A percentile compares a stretch with the other conserved stretches of the same genome.
phyloP scores from a whole-genome alignment of 75 land plant genomes.

The Isoetes taiwanensis region DNA sequence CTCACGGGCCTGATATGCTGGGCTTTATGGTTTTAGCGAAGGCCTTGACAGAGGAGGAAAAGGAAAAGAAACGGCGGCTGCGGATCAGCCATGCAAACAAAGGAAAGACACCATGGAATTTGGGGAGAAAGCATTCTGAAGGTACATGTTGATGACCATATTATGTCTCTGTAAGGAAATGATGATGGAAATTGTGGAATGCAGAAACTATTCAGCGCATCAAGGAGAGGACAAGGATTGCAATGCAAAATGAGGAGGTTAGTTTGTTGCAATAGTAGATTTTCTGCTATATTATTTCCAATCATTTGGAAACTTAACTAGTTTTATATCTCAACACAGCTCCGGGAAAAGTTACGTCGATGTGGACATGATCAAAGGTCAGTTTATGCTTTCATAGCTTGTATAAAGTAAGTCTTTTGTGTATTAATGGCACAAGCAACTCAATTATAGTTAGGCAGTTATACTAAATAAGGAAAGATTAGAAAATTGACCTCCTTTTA shows the following conservation, averaged over 20 bases:
- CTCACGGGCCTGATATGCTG: too few species aligned
- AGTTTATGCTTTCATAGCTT: neutral
- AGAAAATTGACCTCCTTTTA: too few species aligned
- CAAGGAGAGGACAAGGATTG: conserved; percentile 46
- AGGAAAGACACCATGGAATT: conserved; percentile 89
- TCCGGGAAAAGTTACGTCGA: conserved; percentile 16
- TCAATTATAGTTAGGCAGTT: too few species aligned
- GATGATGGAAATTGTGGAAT: conserved; percentile 21
- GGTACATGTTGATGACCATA: conserved; percentile 8
- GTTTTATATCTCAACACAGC: conserved; percentile 1
- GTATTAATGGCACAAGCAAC: too few species aligned
- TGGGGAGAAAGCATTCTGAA: conserved; percentile 59
- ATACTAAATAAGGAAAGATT: too few species aligned
- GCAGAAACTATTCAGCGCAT: conserved; percentile 65
- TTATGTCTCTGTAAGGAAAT: conserved; percentile 1
- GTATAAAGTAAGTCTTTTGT: too few species aligned
- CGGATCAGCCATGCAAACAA: conserved; percentile 68
- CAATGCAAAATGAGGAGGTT: conserved; percentile 76
- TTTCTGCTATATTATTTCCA: neutral
- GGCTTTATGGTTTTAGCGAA: too few species aligned
- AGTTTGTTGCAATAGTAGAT: conserved; percentile 12
- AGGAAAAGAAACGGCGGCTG: conserved; percentile 40
- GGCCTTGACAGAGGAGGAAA: too few species aligned
- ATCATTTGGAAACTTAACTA: too few species aligned
- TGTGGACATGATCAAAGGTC: conserved; percentile 10